These are phyloP conservation scores for Favolaschia claudopus DNA, from an alignment of 768 basidiomycete genomes.

Conservation along the genomic window DNA sequence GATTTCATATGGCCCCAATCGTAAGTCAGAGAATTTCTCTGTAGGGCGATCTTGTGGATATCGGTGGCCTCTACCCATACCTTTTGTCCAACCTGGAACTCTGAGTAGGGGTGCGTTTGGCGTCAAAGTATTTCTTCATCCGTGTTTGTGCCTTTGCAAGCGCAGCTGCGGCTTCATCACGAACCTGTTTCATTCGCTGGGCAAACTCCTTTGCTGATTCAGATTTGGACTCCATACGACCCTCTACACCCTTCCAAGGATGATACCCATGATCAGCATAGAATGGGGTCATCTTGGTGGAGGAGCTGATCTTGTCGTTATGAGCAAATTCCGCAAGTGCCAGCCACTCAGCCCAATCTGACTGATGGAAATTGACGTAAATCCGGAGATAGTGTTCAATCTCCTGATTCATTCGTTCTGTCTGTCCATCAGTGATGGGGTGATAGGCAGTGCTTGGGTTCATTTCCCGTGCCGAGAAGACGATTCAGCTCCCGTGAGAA, in stretches of 20 bases:
- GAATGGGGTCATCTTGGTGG: slow-evolving; percentile 34
- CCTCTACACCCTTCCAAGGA: slow-evolving; percentile 18
- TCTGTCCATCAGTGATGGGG: slow-evolving; percentile 50
- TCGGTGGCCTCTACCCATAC: no score
- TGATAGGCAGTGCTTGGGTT: slow-evolving; percentile 46
- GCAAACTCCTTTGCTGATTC: background rate
- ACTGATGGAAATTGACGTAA: no score
- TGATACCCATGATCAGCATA: slow-evolving; percentile 34
- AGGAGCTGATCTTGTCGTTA: slow-evolving; percentile 28
- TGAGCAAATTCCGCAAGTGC: slow-evolving; percentile 35
- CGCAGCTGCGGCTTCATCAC: background rate
- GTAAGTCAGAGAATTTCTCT: no score
- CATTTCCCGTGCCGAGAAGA: slow-evolving; percentile 35
- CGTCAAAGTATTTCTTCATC: no score
- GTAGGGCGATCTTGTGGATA: no score
- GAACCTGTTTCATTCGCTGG: background rate
- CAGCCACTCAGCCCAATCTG: no score
- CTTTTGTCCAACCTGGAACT: background rate
- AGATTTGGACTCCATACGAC: background rate
- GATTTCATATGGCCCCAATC: no score
- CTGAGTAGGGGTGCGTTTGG: no score
- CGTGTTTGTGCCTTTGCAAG: no score
- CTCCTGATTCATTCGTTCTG: no score
- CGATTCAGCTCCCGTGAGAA: slow-evolving; percentile 36
- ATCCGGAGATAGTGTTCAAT: no score